Conservation (phyloP, 2,329 filamentous ascomycete species). For the Cercospora sp. region DNA sequence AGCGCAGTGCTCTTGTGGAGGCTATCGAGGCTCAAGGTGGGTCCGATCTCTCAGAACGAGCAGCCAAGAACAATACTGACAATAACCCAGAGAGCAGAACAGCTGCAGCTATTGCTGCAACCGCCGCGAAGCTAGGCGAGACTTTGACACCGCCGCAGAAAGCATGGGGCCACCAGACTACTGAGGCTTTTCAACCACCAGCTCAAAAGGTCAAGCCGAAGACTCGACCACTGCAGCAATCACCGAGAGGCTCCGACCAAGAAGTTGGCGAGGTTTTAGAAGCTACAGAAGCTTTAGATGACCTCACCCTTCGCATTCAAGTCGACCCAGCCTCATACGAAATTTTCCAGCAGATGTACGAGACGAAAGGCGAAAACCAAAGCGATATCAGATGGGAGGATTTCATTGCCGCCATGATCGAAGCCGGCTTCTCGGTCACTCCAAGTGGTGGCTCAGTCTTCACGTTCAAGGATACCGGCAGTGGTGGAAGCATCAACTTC, state of each 20-base stretch:
- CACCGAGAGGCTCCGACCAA: fast-evolving
- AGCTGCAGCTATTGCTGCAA: no score
- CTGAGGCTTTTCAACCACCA: no score
- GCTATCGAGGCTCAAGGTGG: no score
- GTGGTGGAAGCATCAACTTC: slow-evolving; percentile 25
- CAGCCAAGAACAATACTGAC: no score
- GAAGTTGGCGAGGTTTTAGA: not conserved
- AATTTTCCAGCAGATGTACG: slow-evolving; percentile 10
- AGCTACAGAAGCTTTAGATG: not conserved
- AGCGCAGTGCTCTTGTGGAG: no score
- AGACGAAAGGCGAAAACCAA: not conserved
- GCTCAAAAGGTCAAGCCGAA: not conserved
- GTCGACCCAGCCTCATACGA: not conserved
- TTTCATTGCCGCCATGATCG: slow-evolving; percentile 22
- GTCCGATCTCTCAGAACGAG: no score
- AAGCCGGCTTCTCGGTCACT: slow-evolving; percentile 22
- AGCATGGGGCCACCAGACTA: no score
- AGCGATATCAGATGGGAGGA: slow-evolving; percentile 18
- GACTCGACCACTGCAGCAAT: not conserved
- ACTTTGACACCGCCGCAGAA: no score
- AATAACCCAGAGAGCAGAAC: no score
- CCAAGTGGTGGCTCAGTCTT: slow-evolving; percentile 24
- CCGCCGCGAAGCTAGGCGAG: no score
- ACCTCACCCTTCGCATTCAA: not conserved
- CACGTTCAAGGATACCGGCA: slow-evolving; percentile 11